phyloP scores from a whole-genome alignment of 2,329 filamentous ascomycete genomes.

The Diaporthe helianthi region DNA sequence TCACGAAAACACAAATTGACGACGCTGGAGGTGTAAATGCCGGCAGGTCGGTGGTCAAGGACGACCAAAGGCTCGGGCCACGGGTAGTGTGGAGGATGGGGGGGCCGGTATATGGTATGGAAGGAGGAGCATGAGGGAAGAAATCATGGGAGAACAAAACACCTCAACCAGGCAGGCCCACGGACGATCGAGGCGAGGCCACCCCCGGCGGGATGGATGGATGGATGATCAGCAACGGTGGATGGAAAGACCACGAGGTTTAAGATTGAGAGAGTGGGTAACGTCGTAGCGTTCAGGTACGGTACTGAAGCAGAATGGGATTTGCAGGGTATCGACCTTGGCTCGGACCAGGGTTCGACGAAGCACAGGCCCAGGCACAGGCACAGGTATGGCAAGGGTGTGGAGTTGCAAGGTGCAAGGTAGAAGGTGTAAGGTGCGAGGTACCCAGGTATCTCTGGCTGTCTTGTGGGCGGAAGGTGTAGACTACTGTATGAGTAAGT shows the following conservation, averaged over 20 bases:
- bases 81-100: background rate
- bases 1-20: background rate
- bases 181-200: conserved; percentile 14
- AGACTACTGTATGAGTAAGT: no score
- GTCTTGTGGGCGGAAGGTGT: background rate
- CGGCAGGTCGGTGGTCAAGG: conserved; percentile 3
- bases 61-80: background rate
- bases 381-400: background rate
- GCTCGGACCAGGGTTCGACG: background rate
- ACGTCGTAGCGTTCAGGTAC: conserved; percentile 13
- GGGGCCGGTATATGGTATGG: background rate
- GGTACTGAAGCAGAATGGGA: conserved; percentile 14
- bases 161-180: background rate
- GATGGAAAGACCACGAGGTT: conserved; percentile 28
- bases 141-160: background rate
- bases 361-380: conserved; percentile 26
- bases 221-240: conserved; percentile 13
- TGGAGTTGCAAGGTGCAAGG: background rate
- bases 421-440: background rate
- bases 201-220: background rate
- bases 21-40: background rate
- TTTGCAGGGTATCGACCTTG: conserved; percentile 12
- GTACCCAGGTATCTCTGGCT: background rate
- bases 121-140: conserved; percentile 3
- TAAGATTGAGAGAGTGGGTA: conserved; percentile 27